phyloP scores from a whole-genome alignment of 495 filamentous ascomycete species.

The Baudoinia panamericana region DNA sequence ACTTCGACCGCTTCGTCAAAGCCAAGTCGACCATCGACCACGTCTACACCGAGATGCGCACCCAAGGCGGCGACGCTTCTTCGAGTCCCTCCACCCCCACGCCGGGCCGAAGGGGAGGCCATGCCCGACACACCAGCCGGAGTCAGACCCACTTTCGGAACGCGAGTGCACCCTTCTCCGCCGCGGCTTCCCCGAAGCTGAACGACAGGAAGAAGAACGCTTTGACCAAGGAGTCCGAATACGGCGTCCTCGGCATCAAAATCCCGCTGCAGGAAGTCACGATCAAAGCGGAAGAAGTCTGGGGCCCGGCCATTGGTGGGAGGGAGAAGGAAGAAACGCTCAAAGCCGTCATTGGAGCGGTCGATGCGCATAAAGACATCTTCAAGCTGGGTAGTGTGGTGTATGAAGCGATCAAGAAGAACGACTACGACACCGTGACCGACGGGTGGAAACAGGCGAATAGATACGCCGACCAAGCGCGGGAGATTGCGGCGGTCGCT shows the following conservation, averaged over 20 bases:
- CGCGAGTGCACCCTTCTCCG: constrained; percentile 30
- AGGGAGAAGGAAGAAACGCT: constrained; percentile 81
- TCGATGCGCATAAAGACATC: constrained; percentile 66
- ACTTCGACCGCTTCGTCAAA: constrained; percentile 93
- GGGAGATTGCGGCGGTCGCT: constrained; percentile 43
- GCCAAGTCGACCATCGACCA: constrained; percentile 96
- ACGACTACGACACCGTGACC: constrained; percentile 74
- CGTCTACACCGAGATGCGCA: constrained; percentile 96
- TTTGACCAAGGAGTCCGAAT: constrained; percentile 83
- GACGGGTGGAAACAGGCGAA: constrained; percentile 74
- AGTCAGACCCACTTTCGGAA: constrained; percentile 46
- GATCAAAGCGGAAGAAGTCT: constrained; percentile 88
- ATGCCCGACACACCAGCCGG: constrained; percentile 48
- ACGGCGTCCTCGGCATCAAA: constrained; percentile 82
- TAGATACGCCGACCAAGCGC: constrained; percentile 60
- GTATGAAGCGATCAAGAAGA: constrained; percentile 71
- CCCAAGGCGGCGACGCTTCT: constrained; percentile 54
- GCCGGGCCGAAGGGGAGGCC: constrained; percentile 28
- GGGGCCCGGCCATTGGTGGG: constrained; percentile 86
- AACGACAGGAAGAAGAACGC: constrained; percentile 70
- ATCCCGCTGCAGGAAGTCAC: constrained; percentile 74
- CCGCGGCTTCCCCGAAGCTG: background rate
- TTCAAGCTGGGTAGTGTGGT: constrained; percentile 69
- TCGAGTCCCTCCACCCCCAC: background rate
- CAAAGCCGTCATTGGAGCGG: constrained; percentile 53